phyloP scores from a whole-genome alignment of 306 rosid genomes.

The Castanea mollissima region DNA sequence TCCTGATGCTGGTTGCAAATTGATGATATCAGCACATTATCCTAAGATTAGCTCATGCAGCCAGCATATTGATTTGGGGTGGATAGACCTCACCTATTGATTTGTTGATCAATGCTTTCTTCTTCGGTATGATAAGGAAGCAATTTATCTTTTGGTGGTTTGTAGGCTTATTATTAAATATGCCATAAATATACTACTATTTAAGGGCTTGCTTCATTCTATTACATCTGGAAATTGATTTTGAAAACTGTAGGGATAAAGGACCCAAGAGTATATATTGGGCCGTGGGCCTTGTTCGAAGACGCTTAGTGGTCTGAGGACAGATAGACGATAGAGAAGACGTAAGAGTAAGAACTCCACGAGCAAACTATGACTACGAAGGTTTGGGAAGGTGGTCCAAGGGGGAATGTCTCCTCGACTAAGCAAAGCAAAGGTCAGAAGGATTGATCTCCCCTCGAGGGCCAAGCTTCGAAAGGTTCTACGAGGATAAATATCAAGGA shows the following conservation, averaged over 20 bases:
- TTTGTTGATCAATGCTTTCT: background rate
- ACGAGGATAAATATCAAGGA: no score
- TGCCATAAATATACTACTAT: background rate
- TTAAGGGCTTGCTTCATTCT: background rate
- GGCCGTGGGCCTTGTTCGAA: no score
- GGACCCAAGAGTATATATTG: no score
- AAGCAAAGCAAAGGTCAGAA: no score
- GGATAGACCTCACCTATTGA: background rate
- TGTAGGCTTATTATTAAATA: background rate
- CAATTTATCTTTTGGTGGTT: background rate
- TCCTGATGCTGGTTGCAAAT: background rate
- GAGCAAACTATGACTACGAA: no score
- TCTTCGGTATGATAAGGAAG: background rate
- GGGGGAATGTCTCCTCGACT: no score
- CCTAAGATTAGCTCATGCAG: background rate
- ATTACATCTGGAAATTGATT: background rate
- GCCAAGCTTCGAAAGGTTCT: no score
- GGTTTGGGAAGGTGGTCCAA: no score
- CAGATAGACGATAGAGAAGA: no score
- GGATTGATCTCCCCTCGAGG: no score
- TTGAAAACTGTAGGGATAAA: background rate
- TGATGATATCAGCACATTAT: background rate
- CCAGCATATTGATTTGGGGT: background rate
- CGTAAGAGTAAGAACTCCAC: no score
- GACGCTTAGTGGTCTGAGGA: no score